Conservation (phyloP, 1,284 basidiomycete genomes). For the Chiua sp. region DNA sequence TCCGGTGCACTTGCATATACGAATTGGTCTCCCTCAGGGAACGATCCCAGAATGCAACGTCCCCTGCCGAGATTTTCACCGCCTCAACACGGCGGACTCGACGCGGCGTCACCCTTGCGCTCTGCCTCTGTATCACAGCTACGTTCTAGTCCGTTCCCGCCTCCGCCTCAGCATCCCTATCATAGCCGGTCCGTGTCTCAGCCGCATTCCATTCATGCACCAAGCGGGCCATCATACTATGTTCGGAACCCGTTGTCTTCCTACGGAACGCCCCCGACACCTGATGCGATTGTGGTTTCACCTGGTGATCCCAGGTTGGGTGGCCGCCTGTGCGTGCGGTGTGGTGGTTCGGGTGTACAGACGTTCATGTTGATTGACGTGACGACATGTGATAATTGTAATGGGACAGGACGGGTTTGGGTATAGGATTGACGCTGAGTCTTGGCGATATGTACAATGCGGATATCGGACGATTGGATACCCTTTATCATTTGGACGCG, state of each 20-base stretch:
- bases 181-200: slow-evolving; percentile 28
- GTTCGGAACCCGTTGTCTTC: slow-evolving; percentile 22
- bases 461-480: slow-evolving; percentile 9
- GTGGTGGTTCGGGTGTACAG: slow-evolving; percentile 60
- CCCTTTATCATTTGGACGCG: not conserved
- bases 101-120: not conserved
- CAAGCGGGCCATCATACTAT: slow-evolving; percentile 21
- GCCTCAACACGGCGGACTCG: slow-evolving; percentile 20
- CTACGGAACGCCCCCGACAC: slow-evolving; percentile 41
- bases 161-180: slow-evolving; percentile 13
- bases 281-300: slow-evolving; percentile 56
- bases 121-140: slow-evolving; percentile 12
- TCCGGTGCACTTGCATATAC: slow-evolving; percentile 62
- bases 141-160: slow-evolving; percentile 38
- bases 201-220: slow-evolving; percentile 5
- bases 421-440: slow-evolving; percentile 4
- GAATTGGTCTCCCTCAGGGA: slow-evolving; percentile 42
- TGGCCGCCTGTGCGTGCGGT: slow-evolving; percentile 67
- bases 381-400: slow-evolving; percentile 54
- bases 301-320: slow-evolving; percentile 77
- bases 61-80: slow-evolving; percentile 32
- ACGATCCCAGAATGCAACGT: slow-evolving; percentile 34
- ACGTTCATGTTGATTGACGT: slow-evolving; percentile 62
- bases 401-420: slow-evolving; percentile 65
- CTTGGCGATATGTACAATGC: too few relatives aligned